Base-by-base conservation (phyloP, 139 green algal species). In the Coelastrella sp. region DNA sequence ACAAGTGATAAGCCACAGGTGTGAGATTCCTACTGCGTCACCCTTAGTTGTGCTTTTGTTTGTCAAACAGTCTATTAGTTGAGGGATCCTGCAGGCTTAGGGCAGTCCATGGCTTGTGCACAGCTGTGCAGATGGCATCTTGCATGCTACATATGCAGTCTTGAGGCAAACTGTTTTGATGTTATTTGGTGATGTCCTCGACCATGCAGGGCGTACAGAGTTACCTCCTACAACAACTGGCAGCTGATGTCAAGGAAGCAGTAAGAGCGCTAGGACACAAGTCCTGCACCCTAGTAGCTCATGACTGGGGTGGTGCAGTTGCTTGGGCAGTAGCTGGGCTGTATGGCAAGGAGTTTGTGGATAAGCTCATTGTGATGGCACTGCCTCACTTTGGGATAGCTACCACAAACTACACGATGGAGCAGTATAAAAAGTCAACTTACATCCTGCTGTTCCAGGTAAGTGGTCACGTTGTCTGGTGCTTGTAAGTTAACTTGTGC, bases 401-500 rank as follows among this genome's bases (percentile, higher is more conserved):
- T 21, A 64, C 88, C 35, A 51, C 35, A 32, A 93, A 91, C 74
- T 13, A 74, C 4, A 78, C 23, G 5, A 8, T 38, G 23, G 45
- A 64, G 25, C 88, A 93, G 63, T 57, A 68, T 68, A 30, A 73
- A 34, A 43, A 48, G 45, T 89, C 71, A 7, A 85, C 38, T 35
- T 95, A 95, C 88, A 88, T 95, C 5, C 43, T 94, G 51, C 25
- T 83, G n/a, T 89, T 91, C 43, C 77, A 84, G 88, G 85, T 89
- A 38, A 4, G 76, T 21, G 11, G 15, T 57, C 11, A 9, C 15
- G 45, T 57, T 9, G 11, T 57, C 15, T 9, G 11, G 11, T 57
- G 11, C 8, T 53, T 53, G 45, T 57, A 57, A n/a, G n/a, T n/a
- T n/a, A n/a, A n/a, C n/a, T n/a, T n/a, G n/a, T n/a, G n/a, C n/a